These are phyloP conservation scores for Gymnopus androsaceus DNA, from an alignment of 1,284 basidiomycete species.

Conservation along the genomic window DNA sequence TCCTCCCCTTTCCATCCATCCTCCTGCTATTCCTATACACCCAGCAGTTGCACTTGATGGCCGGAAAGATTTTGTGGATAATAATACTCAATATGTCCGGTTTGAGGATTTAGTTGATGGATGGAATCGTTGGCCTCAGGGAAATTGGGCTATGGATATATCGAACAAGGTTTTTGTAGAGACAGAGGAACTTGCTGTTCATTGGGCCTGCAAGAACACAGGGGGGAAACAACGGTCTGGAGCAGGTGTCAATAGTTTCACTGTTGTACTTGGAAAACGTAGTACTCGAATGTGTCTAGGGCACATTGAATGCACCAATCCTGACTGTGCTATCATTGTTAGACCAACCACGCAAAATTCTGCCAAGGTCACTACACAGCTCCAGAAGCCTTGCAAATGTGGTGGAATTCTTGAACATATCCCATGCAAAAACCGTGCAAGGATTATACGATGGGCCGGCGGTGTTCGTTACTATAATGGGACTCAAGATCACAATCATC, in stretches of 20 bases:
- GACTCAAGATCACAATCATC: not conserved
- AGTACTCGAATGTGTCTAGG: not conserved
- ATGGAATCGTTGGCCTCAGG: not conserved
- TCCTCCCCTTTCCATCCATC: too few relatives aligned
- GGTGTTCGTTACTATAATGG: too few relatives aligned
- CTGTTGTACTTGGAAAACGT: not conserved
- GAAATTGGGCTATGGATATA: constrained; percentile 3
- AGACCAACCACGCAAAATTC: not conserved
- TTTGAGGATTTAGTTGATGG: not conserved
- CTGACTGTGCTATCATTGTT: not conserved
- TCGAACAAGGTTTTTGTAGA: not conserved
- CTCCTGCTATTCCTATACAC: too few relatives aligned
- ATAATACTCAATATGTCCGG: not conserved
- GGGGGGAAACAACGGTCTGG: not conserved
- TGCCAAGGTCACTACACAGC: not conserved
- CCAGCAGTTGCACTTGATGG: not conserved
- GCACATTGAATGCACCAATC: not conserved
- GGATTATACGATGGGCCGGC: not conserved
- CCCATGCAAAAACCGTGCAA: not conserved
- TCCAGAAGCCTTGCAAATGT: not conserved
- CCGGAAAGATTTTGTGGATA: not conserved
- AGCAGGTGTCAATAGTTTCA: not conserved
- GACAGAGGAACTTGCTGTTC: not conserved
- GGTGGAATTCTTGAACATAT: not conserved
- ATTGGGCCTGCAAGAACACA: not conserved